Evolutionary conservation across 371 early-diverging fungal genomes (phyloP), one percentile per base, ranked within the genome.

Genomic region (Circinella umbellata): DNA sequence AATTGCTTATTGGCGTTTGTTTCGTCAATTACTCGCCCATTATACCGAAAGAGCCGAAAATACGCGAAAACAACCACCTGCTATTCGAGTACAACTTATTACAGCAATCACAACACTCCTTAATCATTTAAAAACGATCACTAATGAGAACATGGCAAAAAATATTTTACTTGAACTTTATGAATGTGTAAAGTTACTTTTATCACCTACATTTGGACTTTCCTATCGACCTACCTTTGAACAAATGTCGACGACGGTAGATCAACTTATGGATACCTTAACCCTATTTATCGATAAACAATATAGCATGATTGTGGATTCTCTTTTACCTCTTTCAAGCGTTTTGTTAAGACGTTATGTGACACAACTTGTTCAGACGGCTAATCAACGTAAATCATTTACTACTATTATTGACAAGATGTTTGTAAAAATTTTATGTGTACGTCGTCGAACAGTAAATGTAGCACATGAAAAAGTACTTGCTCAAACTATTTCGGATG

Each of bases 201-300:
- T 81, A n/a, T 78, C 77, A 3, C 71, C 65, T n/a, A 63, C 54
- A 0, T 81, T 75, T 60, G 60, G 61, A 0, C 64, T 71, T 10
- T 76, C 79, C 0, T 84, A 80, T 61, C 68, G 82, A 65, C 82
- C 84, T 36, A 62, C 78, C 8, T 75, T 80, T 54, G 84, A 84
- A 35, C 81, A 81, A 17, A 72, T 79, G 37, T 69, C 75, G 4
- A 35, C 68, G 10, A 54, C 71, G 7, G 76, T 78, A 0, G 84
- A 84, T 37, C 68, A 73, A 63, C 6, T 78, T 1, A 61, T 78
- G 63, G 63, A 20, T 11, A 59, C 61, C 17, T 47, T 81, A 3
- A 49, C 70, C 9, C 48, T 20, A 15, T 17, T 51, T 1, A 63
- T 39, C 11, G 39, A 66, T 5, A 11, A 64, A 14, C 11, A 55